These are phyloP conservation scores for Apocynum venetum DNA, from an alignment of 257 asterid species.

Conservation along the genomic window DNA sequence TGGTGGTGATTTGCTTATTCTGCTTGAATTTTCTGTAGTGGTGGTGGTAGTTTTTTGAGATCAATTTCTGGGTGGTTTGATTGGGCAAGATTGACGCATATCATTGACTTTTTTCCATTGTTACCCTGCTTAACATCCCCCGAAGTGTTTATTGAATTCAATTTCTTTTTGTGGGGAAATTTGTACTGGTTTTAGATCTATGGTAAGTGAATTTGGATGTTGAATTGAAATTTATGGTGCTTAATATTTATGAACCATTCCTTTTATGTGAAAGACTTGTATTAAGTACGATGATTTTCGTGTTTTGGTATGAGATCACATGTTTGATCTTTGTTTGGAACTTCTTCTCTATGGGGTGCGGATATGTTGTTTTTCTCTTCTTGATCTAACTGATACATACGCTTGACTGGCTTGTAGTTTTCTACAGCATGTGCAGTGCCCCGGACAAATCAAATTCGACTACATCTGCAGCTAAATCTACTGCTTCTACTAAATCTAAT, in stretches of 20 bases:
- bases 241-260: background rate
- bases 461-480: slow-evolving; percentile 19
- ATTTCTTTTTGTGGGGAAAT: background rate
- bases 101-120: background rate
- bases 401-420: slow-evolving; percentile 41
- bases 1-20: background rate
- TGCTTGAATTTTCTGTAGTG: background rate
- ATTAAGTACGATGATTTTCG: background rate
- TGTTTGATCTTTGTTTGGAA: background rate
- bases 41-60: background rate
- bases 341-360: background rate
- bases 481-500: slow-evolving; percentile 21
- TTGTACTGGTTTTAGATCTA: background rate
- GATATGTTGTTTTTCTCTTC: background rate
- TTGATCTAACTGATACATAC: slow-evolving; percentile 13
- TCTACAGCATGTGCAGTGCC: slow-evolving; percentile 50
- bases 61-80: background rate
- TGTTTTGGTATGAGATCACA: too few species aligned
- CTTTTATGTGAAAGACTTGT: background rate
- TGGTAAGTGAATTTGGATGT: background rate
- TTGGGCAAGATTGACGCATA: background rate
- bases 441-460: slow-evolving; percentile 36
- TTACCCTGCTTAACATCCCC: background rate
- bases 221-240: background rate
- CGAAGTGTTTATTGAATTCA: background rate